Conservation (phyloP, 1,139 yeast species). For the Yamadazyma triangularis region DNA sequence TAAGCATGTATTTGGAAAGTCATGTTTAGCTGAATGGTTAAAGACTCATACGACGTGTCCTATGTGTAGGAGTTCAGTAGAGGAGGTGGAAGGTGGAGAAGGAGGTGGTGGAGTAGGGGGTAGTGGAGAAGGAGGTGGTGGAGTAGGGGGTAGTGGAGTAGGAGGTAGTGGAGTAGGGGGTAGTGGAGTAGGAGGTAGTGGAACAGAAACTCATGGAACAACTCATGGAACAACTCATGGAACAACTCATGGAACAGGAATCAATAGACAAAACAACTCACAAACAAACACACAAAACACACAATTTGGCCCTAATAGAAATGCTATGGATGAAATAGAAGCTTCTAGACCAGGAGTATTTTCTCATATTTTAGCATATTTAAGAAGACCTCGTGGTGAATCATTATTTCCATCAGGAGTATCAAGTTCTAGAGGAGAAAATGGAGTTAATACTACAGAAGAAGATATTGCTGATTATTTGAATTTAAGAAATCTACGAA, state of each 20-base stretch:
- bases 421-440: conserved; percentile 45
- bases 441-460: conserved; percentile 37
- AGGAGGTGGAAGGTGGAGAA: not conserved
- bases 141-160: not conserved
- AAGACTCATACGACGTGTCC: conserved; percentile 71
- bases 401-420: conserved; percentile 47
- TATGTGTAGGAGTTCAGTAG: conserved; percentile 49
- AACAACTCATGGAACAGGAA: not conserved
- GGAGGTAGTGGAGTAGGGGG: not conserved
- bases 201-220: not conserved
- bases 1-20: conserved; percentile 70
- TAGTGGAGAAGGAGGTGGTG: not conserved
- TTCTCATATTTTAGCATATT: conserved; percentile 22
- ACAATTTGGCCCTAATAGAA: no score
- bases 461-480: conserved; percentile 23
- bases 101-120: not conserved
- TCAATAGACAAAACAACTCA: not conserved
- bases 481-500: conserved; percentile 24
- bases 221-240: not conserved
- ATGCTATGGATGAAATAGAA: no score
- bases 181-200: not conserved
- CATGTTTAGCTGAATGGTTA: conserved; percentile 76
- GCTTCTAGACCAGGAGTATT: conserved; percentile 15
- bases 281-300: not conserved
- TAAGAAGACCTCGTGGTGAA: conserved; percentile 13